phyloP scores from a whole-genome alignment of 345 rosid genomes.

The sweet orange (Citrus sinensis) region DNA sequence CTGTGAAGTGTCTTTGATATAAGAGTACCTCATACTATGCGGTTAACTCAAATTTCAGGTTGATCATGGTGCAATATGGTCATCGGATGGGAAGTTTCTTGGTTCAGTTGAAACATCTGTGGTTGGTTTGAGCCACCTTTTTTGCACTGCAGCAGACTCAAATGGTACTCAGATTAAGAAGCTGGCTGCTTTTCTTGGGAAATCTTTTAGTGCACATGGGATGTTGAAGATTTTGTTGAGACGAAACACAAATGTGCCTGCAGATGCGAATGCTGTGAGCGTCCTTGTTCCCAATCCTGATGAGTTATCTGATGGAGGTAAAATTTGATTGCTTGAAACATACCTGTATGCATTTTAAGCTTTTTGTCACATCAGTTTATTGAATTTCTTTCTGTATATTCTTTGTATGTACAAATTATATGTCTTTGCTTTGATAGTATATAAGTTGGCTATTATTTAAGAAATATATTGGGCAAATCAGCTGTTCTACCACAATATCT shows the following conservation, averaged over 20 bases:
- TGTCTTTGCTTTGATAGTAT: neutral
- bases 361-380: neutral
- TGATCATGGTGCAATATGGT: constrained; percentile 19
- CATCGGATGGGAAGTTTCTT: constrained; percentile 36
- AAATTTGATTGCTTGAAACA: constrained; percentile 12
- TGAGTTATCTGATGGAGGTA: constrained; percentile 49
- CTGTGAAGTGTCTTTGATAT: constrained; percentile 3
- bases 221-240: constrained; percentile 71
- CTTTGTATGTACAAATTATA: neutral
- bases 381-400: neutral
- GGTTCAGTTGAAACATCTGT: constrained; percentile 77
- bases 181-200: constrained; percentile 61
- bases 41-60: constrained; percentile 25
- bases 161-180: constrained; percentile 65
- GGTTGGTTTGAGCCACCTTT: constrained; percentile 85
- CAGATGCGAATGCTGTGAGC: constrained; percentile 78
- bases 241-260: constrained; percentile 65
- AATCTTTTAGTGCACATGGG: constrained; percentile 46
- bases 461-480: neutral
- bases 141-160: constrained; percentile 50
- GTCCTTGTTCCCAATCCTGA: constrained; percentile 67
- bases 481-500: neutral
- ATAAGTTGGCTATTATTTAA: neutral
- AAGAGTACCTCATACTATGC: neutral
- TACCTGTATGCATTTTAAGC: neutral